Conservation (phyloP, 2,329 filamentous ascomycete genomes). For the Colletotrichum sp. region DNA sequence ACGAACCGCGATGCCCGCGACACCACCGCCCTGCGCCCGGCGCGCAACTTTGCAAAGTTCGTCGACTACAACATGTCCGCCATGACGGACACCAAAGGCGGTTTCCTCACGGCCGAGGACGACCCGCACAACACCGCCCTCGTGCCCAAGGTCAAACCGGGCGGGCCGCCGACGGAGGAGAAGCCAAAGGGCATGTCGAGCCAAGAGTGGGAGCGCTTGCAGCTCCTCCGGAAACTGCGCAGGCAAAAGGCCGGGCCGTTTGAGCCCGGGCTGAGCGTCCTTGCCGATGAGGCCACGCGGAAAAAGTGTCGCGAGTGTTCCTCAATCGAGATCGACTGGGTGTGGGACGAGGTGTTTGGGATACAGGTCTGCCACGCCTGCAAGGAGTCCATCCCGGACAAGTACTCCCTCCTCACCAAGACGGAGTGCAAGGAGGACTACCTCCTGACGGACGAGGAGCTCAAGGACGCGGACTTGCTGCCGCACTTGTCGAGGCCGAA, state of each 20-base stretch:
- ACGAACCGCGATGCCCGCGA: constrained; percentile 74
- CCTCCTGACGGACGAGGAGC: constrained; percentile 85
- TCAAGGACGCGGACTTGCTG: constrained; percentile 86
- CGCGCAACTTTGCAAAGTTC: constrained; percentile 89
- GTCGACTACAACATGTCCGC: constrained; percentile 98
- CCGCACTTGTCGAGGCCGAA: constrained; percentile 91
- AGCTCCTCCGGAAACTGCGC: constrained; percentile 74
- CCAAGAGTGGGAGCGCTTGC: constrained; percentile 88
- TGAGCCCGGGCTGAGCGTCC: constrained; percentile 84
- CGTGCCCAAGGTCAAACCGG: constrained; percentile 46
- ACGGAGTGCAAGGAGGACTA: constrained; percentile 97
- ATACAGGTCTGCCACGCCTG: constrained; percentile 79
- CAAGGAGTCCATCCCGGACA: constrained; percentile 90
- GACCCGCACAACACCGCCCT: constrained; percentile 87
- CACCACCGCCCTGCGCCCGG: constrained; percentile 68
- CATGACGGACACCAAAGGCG: constrained; percentile 98
- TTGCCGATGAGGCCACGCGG: constrained; percentile 66
- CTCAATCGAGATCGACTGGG: constrained; percentile 88
- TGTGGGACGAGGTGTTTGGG: constrained; percentile 87
- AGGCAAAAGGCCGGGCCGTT: constrained; percentile 81
- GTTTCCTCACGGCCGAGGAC: constrained; percentile 89
- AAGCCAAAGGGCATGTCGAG: constrained; percentile 89
- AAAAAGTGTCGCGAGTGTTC: constrained; percentile 86
- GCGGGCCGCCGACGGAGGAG: constrained; percentile 50
- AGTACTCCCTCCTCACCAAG: constrained; percentile 94